Evolutionary conservation across 192 early-diverging fungal genomes (phyloP).

Genomic region (Cetraspora pellucida): DNA sequence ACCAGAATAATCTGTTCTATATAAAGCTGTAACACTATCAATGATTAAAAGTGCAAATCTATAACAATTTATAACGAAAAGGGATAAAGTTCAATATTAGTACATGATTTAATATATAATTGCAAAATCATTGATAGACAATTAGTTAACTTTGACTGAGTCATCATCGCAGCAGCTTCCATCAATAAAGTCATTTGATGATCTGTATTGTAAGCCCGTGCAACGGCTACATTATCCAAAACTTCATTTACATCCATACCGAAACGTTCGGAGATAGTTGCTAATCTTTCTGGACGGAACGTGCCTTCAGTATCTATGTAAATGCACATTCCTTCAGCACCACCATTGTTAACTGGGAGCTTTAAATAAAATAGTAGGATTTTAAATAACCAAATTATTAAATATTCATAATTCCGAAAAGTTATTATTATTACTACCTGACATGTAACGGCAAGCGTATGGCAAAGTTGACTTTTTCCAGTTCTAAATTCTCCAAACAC

Average conservation of each 20-base stretch:
- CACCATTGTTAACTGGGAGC: conserved; percentile 85
- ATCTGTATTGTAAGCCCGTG: conserved; percentile 94
- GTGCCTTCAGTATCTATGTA: conserved; percentile 98
- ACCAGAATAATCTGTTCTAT: conserved; percentile 96
- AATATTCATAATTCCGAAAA: conserved; percentile 22
- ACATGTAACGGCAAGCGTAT: conserved; percentile 93
- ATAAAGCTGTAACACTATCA: conserved; percentile 90
- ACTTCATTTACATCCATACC: conserved; percentile 79
- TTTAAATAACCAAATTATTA: background rate
- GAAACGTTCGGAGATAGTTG: conserved; percentile 83
- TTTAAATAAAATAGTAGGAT: conserved; percentile 24
- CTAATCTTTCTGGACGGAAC: conserved; percentile 88
- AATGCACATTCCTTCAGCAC: conserved; percentile 91
- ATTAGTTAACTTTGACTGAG: conserved; percentile 61
- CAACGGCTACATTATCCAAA: conserved; percentile 92
- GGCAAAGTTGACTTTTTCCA: conserved; percentile 96
- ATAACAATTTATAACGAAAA: conserved; percentile 3
- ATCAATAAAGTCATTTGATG: conserved; percentile 86
- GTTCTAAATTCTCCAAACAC: conserved; percentile 98
- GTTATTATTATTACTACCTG: conserved; percentile 57
- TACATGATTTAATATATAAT: background rate
- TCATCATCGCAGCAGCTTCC: conserved; percentile 91
- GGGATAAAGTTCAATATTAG: conserved; percentile 17
- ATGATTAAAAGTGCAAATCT: conserved; percentile 86
- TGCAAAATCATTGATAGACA: background rate